Evolutionary conservation across 345 rosid species (phyloP).

Genomic region (Dovyalis caffra): DNA sequence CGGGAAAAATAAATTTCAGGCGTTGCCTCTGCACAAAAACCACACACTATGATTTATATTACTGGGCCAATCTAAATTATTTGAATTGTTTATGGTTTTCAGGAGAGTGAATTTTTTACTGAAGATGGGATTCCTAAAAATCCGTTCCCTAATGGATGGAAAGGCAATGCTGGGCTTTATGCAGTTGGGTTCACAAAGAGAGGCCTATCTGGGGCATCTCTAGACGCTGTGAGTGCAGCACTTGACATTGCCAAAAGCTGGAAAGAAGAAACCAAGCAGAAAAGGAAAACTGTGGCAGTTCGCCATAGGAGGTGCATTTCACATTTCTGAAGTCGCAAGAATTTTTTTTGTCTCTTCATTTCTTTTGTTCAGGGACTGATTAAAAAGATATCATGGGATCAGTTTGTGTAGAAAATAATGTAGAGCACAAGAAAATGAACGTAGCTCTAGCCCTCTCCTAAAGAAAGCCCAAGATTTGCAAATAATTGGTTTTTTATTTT

Average conservation of each 20-base stretch:
- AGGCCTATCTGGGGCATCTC: constrained; percentile 84
- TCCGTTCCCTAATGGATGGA: constrained; percentile 80
- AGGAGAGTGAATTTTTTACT: constrained; percentile 81
- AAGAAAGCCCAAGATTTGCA: constrained; percentile 17
- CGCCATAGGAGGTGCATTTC: constrained; percentile 31
- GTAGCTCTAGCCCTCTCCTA: constrained; percentile 54
- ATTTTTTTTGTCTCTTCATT: background rate
- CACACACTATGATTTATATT: background rate
- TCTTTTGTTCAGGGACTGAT: constrained; percentile 4
- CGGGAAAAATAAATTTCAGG: background rate
- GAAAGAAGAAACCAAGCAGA: constrained; percentile 34
- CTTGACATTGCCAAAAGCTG: constrained; percentile 24
- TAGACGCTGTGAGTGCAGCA: constrained; percentile 21
- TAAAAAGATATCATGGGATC: constrained; percentile 4
- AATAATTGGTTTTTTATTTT: constrained; percentile 15
- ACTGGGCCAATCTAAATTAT: constrained; percentile 21
- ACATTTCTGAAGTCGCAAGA: constrained; percentile 2
- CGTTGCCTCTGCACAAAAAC: background rate
- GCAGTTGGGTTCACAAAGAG: constrained; percentile 92
- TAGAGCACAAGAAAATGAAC: constrained; percentile 18
- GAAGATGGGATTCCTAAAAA: constrained; percentile 66
- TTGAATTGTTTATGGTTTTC: constrained; percentile 15
- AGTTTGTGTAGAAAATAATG: constrained; percentile 19
- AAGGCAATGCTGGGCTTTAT: constrained; percentile 72
- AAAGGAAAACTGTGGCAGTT: constrained; percentile 16